Base-by-base conservation (phyloP, 116 monocot species). In the Posidonia oceanica region DNA sequence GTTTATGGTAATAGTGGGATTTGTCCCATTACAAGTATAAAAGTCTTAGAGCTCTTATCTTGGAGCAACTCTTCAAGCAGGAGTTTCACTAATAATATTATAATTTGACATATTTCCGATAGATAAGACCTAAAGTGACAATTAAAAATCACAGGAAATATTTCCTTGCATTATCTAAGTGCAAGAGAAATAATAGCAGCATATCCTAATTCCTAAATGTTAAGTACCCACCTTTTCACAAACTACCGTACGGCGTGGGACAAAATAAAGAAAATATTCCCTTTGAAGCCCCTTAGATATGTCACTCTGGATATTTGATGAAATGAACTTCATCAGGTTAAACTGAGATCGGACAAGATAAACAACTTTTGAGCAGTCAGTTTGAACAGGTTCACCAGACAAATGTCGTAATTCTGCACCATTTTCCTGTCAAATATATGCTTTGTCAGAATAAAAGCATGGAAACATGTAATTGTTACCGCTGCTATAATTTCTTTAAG, bases 261-360 rank as follows among this genome's bases (percentile, higher is more conserved):
- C 93, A 83, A 98, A 98, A 81, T 93, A 98, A 72, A 98, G 81
- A 70, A 81, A 86, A 72, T 93, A 93, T 55, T 88, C 92, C 71
- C 79, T 93, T 65, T 98, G 82, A 52, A 93, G 54, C 39, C 90
- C 93, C 81, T 93, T 93, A 4, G 98, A 87, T 36, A 80, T 40
- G 67, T 90, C 93, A 79, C 74, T 75, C 59, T 84, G 83, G 68
- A 98, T 93, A 71, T 90, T 82, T 29, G 80, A 87, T 41, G 86
- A 77, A 66, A 98, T 90, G 57, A 84, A 76, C 65, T 88, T 93
- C 90, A 90, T 88, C 52, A 90, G 79, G 48, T 80, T 78, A 62
- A 84, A 22, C 59, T 93, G 85, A 69, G 93, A 76, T 2, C 82
- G 80, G 14, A 93, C 89, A 71, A 98, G 84, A 78, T 84, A 98